Evolutionary conservation across 2,329 filamentous ascomycete species (phyloP), one percentile per base, ranked within the genome.

Genomic region (Aspergillus nomiae): DNA sequence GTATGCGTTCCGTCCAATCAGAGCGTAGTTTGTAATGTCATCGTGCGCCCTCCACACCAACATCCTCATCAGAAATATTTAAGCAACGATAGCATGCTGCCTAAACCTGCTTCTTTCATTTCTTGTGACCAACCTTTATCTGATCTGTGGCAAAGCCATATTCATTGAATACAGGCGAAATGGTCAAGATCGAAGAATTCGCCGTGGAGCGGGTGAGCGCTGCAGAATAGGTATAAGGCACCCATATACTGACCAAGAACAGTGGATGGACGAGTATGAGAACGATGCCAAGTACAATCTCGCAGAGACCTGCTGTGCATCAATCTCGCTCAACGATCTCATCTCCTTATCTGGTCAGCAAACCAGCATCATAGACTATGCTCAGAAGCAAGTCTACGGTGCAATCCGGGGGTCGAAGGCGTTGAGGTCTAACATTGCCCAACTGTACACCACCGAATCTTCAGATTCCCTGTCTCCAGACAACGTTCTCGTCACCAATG

Each of bases 231-330:
- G 46, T 32, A 24, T 30, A 6, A 16, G 9, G 21, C 30, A 24
- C n/a, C 32, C 14, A 24, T 11, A 43, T 19, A 45, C 61, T 68
- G 56, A 68, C 41, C 14, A 10, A 5, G 6, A 14, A 41, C 64
- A 87, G 84, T 87, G 85, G 84, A 86, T 86, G 84, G 83, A 86
- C 71, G 73, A 78, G 36, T 78, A 85, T 68, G 84, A 86, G 66
- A 81, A 77, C 1, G 77, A 77, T 53, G 81, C 81, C 67, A 84
- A 83, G 65, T 83, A 85, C 75, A 94, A 96, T 75, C 85, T 94
- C 56, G 90, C 91, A 62, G 91, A 94, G 77, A 94, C 91, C 0
- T 94, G 91, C 73, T 90, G 87, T 61, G 87, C 89, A 2, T 92
- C 90, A 4, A 82, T 94, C 26, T 93, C 91, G 0, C 80, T 94